phyloP scores from a whole-genome alignment of 129 eudicot species.

The Centrapalus pauciflorus region DNA sequence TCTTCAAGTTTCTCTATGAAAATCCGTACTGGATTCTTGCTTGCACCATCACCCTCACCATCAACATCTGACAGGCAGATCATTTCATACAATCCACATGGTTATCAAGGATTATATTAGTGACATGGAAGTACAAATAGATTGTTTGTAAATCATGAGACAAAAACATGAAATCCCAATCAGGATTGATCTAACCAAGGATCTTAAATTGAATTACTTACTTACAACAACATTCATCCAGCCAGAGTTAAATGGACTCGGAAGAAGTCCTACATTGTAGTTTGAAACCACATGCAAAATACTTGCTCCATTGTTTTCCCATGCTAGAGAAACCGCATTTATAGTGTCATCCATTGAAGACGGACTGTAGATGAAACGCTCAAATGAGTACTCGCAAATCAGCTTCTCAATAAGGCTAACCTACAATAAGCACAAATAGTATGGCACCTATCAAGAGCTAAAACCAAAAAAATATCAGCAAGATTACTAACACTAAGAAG shows the following conservation, averaged over 20 bases:
- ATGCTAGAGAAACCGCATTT: slow-evolving; percentile 42
- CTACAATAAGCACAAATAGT: slow-evolving; percentile 31
- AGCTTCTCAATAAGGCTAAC: slow-evolving; percentile 49
- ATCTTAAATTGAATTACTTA: slow-evolving; percentile 32
- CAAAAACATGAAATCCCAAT: neutral
- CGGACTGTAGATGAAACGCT: slow-evolving; percentile 30
- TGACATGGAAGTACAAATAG: neutral
- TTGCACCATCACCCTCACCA: slow-evolving; percentile 28
- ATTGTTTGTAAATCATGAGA: neutral
- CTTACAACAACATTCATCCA: slow-evolving; percentile 52
- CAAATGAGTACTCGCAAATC: slow-evolving; percentile 35
- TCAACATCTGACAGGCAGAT: slow-evolving; percentile 36
- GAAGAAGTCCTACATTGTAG: slow-evolving; percentile 28
- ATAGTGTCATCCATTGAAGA: slow-evolving; percentile 36
- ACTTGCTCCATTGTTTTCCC: slow-evolving; percentile 47
- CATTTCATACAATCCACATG: neutral
- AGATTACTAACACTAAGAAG: too few relatives aligned
- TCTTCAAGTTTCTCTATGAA: slow-evolving; percentile 66
- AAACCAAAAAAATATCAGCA: neutral
- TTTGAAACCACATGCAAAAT: slow-evolving; percentile 48
- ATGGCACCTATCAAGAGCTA: neutral
- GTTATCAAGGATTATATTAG: neutral
- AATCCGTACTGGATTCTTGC: slow-evolving; percentile 28
- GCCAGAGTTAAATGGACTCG: slow-evolving; percentile 22
- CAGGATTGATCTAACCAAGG: too few relatives aligned